A percentile compares a stretch with the other conserved stretches of the same genome.
Evolutionary conservation across 2,329 filamentous ascomycete genomes (phyloP).

Genomic region (Lecanicillium sp.): DNA sequence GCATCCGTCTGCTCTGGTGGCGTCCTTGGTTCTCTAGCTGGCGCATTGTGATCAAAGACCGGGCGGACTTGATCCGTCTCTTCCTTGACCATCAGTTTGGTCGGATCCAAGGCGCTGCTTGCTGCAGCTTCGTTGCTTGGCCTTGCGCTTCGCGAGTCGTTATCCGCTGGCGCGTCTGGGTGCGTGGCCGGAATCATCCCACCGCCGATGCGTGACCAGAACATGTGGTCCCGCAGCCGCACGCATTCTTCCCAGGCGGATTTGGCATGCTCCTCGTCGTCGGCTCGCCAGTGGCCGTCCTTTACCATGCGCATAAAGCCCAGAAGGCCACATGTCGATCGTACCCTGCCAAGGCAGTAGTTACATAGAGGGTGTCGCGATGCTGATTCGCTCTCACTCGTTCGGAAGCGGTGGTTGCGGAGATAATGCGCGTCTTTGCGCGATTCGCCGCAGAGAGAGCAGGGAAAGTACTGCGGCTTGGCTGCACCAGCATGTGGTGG

Average conservation of each 20-base stretch:
- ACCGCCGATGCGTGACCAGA: conserved; percentile 89
- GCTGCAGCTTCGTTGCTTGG: background rate
- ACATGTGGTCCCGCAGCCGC: conserved; percentile 85
- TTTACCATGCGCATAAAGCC: conserved; percentile 87
- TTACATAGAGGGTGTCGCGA: conserved; percentile 85
- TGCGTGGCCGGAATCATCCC: conserved; percentile 67
- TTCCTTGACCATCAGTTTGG: background rate
- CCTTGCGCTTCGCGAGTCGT: background rate
- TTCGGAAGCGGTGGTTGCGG: conserved; percentile 81
- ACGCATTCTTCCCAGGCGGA: conserved; percentile 94
- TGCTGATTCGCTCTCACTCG: conserved; percentile 77
- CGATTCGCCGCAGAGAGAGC: conserved; percentile 81
- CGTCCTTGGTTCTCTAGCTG: conserved; percentile 4
- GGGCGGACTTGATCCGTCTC: background rate
- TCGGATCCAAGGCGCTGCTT: background rate
- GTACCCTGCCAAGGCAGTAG: conserved; percentile 76
- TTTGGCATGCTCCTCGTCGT: conserved; percentile 76
- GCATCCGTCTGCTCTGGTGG: conserved; percentile 6
- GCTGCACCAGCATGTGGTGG: conserved; percentile 40
- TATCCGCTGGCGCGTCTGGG: conserved; percentile 4
- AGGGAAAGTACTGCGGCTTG: conserved; percentile 56
- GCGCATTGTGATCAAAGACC: conserved; percentile 6
- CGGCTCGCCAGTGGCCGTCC: conserved; percentile 83
- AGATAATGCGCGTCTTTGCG: conserved; percentile 64
- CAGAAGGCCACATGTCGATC: conserved; percentile 86